Evolutionary conservation across 164 flowering plant species (phyloP).

Genomic region (grape (Vitis vinifera)): DNA sequence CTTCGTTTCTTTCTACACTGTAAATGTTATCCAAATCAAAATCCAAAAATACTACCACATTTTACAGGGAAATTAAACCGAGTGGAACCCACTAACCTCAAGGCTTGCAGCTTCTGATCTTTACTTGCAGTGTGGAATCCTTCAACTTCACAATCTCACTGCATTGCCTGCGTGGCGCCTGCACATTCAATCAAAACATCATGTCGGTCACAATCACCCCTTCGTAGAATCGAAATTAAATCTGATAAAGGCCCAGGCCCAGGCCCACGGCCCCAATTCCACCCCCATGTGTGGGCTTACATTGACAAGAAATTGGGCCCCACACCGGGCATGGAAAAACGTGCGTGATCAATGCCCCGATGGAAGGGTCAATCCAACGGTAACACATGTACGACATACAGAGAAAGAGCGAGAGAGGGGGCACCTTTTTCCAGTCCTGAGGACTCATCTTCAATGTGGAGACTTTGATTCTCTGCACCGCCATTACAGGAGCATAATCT

Average conservation of each 20-base stretch:
- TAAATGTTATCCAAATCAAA: conserved; percentile 7
- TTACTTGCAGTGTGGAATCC: conserved; percentile 26
- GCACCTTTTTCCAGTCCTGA: conserved; percentile 41
- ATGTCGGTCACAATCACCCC: neutral
- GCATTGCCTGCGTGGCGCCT: conserved; percentile 70
- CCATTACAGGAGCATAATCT: conserved; percentile 18
- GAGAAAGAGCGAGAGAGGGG: neutral
- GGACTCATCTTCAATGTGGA: conserved; percentile 42
- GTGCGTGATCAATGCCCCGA: too few relatives aligned
- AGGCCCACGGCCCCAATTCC: too few relatives aligned
- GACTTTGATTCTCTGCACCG: conserved; percentile 32
- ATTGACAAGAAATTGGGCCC: too few relatives aligned
- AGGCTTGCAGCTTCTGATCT: conserved; percentile 43
- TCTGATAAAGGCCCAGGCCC: too few relatives aligned
- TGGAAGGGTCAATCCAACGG: too few relatives aligned
- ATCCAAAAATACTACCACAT: too few relatives aligned
- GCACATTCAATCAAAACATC: conserved; percentile 12
- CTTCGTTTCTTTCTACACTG: conserved; percentile 1
- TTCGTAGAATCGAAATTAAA: too few relatives aligned
- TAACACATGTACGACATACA: neutral
- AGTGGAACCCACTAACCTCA: conserved; percentile 1
- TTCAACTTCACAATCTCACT: conserved; percentile 39
- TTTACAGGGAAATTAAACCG: too few relatives aligned
- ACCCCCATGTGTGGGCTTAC: too few relatives aligned
- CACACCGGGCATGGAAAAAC: too few relatives aligned